Conservation (phyloP, 2,329 filamentous ascomycete genomes). For the Lachnellula occidentalis region DNA sequence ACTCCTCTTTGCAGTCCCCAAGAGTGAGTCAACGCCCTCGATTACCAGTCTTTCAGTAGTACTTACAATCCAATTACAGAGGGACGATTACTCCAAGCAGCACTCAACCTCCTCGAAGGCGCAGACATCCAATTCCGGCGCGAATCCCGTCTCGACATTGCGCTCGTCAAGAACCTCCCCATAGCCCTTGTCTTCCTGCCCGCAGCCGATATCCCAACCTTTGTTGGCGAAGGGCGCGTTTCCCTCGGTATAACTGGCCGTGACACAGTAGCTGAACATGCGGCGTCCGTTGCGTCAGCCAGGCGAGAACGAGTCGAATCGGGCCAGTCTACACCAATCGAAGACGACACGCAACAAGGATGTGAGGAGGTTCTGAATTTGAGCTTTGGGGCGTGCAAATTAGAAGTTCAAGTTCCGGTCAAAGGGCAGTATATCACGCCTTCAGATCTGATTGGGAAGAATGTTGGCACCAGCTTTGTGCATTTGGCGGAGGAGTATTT, state of each 20-base stretch:
- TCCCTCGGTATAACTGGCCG: slow-evolving; percentile 92
- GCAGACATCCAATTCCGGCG: slow-evolving; percentile 95
- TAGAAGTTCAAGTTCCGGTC: slow-evolving; percentile 94
- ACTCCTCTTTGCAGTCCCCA: slow-evolving; percentile 94
- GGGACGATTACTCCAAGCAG: slow-evolving; percentile 83
- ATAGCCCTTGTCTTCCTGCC: slow-evolving; percentile 96
- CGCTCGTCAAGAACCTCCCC: slow-evolving; percentile 92
- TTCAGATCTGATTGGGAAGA: slow-evolving; percentile 81
- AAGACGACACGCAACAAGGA: slow-evolving; percentile 37
- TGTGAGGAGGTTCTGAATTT: slow-evolving; percentile 85
- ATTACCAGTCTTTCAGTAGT: slow-evolving; percentile 2
- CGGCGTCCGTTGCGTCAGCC: slow-evolving; percentile 52
- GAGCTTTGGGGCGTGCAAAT: slow-evolving; percentile 82
- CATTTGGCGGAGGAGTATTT: slow-evolving; percentile 81
- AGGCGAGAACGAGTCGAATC: slow-evolving; percentile 45
- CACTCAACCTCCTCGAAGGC: slow-evolving; percentile 85
- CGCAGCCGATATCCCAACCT: slow-evolving; percentile 93
- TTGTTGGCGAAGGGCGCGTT: slow-evolving; percentile 89
- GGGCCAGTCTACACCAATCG: slow-evolving; percentile 38
- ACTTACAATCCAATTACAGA: slow-evolving; percentile 46
- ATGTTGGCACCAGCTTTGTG: slow-evolving; percentile 93
- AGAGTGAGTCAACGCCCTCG: slow-evolving; percentile 61
- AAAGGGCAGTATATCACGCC: slow-evolving; percentile 68
- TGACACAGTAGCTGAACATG: slow-evolving; percentile 90
- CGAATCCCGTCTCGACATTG: slow-evolving; percentile 93